Evolutionary conservation across 208 protist genomes (phyloP).

Genomic region (Strigomonas culicis): DNA sequence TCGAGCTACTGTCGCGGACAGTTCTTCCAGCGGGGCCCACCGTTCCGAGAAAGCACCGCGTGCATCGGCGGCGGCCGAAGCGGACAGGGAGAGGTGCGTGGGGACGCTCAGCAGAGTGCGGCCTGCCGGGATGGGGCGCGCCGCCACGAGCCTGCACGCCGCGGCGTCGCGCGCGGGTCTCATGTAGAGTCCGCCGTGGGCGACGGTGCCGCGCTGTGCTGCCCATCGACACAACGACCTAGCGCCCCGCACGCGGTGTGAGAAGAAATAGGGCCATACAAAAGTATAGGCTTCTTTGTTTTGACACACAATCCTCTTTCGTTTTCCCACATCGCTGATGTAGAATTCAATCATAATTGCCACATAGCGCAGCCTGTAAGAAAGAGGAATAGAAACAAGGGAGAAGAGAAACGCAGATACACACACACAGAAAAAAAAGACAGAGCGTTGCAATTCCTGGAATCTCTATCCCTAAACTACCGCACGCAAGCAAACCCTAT

Average conservation of each 20-base stretch:
- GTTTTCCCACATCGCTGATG: conserved; percentile 24
- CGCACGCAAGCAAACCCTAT: too few relatives aligned
- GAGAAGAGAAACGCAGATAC: background rate
- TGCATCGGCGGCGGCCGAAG: conserved; percentile 3
- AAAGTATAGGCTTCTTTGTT: conserved; percentile 57
- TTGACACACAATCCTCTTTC: conserved; percentile 47
- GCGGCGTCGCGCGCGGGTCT: conserved; percentile 15
- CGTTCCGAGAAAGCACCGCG: conserved; percentile 20
- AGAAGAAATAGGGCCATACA: conserved; percentile 75
- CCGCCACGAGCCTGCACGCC: conserved; percentile 34
- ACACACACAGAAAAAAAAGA: too few relatives aligned
- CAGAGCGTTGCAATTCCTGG: too few relatives aligned
- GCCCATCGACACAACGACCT: conserved; percentile 64
- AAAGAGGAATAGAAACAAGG: conserved; percentile 10
- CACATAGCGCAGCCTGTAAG: background rate
- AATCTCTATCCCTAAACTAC: too few relatives aligned
- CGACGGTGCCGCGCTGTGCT: conserved; percentile 50
- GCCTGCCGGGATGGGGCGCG: conserved; percentile 35
- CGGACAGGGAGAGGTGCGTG: conserved; percentile 30
- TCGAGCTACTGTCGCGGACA: conserved; percentile 52
- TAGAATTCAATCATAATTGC: conserved; percentile 44
- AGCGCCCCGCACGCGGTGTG: conserved; percentile 49
- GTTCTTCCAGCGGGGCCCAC: conserved; percentile 35
- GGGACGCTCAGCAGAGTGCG: conserved; percentile 60
- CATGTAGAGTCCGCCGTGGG: conserved; percentile 58